Base-by-base conservation (phyloP, 2,329 filamentous ascomycete genomes). In the Epicoccum sorghinum region DNA sequence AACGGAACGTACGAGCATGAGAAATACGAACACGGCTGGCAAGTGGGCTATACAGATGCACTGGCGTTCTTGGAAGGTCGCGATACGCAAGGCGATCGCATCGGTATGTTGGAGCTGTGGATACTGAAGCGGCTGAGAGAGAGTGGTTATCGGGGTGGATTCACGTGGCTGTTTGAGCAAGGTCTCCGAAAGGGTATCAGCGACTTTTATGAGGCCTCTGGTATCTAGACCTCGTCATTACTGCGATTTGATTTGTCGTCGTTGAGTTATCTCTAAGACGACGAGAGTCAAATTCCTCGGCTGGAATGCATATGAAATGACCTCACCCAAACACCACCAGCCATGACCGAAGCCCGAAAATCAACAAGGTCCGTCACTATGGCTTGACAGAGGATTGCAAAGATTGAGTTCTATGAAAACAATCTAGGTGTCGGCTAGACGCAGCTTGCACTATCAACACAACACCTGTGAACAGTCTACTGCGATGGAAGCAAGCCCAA, bases 31-130 rank as follows among this genome's bases (percentile, higher is more conserved):
- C 65, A 78, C n/a, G 84, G 84, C 1, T 86, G 81, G 80, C 77
- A 81, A 18, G 62, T 82, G 1, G 84, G 83, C 0, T 86, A 80
- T 60, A 72, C 72, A n/a, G 84, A 86, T 70, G 83, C 82, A 0
- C 58, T 75, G 47, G 65, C 64, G 0, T 86, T 86, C 65, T 84
- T 83, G 55, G 52, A 65, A 29, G 71, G 74, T 3, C 75, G 75
- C 58, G 73, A 76, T 30, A 66, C 67, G 0, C 59, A 59, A 39
- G 63, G 64, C 2, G 83, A 85, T 65, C 80, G 75, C 63, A 83
- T 86, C 68, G 83, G 83, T 7, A 81, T 79, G 66, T 56, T 84
- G 36, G 83, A 86, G 54, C 59, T 85, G n/a, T 86, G 84, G 84
- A 69, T 80, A 12, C 70, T 81, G 65, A 85, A 83, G 70, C 77